A percentile compares a stretch with the other conserved stretches of the same genome.
Conservation (phyloP, 2,329 filamentous ascomycete species). For the Diaporthe sp. region DNA sequence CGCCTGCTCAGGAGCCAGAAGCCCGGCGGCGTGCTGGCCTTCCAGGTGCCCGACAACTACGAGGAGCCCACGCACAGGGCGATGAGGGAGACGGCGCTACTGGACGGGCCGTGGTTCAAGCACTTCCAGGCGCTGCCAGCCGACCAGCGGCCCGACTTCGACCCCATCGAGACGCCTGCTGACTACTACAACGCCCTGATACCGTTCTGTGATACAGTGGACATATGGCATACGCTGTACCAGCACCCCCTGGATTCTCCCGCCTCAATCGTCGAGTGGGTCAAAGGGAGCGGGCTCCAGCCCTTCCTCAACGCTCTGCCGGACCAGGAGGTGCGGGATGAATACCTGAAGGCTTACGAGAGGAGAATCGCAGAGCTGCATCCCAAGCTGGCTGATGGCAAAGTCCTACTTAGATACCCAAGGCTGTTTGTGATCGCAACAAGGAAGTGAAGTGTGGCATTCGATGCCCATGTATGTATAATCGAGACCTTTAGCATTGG, state of each 20-base stretch:
- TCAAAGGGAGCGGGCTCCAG: constrained; percentile 67
- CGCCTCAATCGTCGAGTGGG: constrained; percentile 69
- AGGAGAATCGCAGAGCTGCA: constrained; percentile 58
- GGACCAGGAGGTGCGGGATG: constrained; percentile 52
- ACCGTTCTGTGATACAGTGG: constrained; percentile 55
- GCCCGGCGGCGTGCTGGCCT: constrained; percentile 63
- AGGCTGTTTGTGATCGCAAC: constrained; percentile 66
- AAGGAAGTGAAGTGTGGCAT: constrained; percentile 25
- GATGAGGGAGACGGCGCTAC: constrained; percentile 61
- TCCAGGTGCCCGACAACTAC: constrained; percentile 65
- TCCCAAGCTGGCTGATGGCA: constrained; percentile 60
- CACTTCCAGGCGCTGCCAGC: constrained; percentile 38
- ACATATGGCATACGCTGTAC: constrained; percentile 68
- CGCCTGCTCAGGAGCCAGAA: constrained; percentile 55
- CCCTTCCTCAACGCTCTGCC: constrained; percentile 65
- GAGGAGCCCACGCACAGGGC: constrained; percentile 60
- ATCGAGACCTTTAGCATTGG: neutral
- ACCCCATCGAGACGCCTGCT: constrained; percentile 60
- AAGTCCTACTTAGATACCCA: constrained; percentile 67
- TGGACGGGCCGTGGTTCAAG: constrained; percentile 42
- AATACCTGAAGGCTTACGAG: constrained; percentile 62
- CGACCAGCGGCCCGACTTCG: constrained; percentile 54
- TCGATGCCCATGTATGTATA: too few species aligned
- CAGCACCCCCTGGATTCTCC: constrained; percentile 63
- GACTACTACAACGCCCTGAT: constrained; percentile 63